Base-by-base conservation (phyloP, 495 filamentous ascomycete species). In the Peziza echinospora region DNA sequence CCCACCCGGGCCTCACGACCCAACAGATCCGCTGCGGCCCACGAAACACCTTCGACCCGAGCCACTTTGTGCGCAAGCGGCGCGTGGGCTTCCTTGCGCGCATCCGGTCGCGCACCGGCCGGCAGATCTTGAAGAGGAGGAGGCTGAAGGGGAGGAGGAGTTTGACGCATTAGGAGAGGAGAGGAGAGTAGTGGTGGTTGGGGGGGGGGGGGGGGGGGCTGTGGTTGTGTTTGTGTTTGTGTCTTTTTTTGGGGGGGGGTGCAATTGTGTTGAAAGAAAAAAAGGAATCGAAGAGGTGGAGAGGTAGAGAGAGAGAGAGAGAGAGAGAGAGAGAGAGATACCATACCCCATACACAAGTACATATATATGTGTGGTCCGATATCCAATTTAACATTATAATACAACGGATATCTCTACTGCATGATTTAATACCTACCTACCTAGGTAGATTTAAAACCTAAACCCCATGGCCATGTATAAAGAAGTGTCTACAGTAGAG, bases 31-130 rank as follows among this genome's bases (percentile, higher is more conserved):
- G 70, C 19, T 64, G 64, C 51, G 73, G 66, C 5, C 71, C 70
- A 34, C 65, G 79, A 47, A 54, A 70, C 48, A 82, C 79, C 4
- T 82, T 68, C 54, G 69, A 71, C 42, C 78, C 77, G 3, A 76
- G 71, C 44, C 77, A 81, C 50, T 60, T 70, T 43, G 77, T 84
- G 39, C 69, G 80, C 59, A 84, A 82, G 65, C 65, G 79, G 49
- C 65, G 79, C 49, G 71, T 74, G 61, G 79, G 79, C 0, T 82
- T 80, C 62, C 62, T 82, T 60, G 63, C 71, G 11, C 57, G 79
- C 49, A 52, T 76, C 48, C 63, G 64, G 56, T 69, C 67, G 21
- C 63, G 67, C 53, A 71, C 66, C 24, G 78, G 73, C 9, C 61
- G 74, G 50, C 66, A 64, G 60, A 70, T 70, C 26, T 41, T 83